Conservation (phyloP, 495 filamentous ascomycete species). For the Annulohypoxylon moriforme region DNA sequence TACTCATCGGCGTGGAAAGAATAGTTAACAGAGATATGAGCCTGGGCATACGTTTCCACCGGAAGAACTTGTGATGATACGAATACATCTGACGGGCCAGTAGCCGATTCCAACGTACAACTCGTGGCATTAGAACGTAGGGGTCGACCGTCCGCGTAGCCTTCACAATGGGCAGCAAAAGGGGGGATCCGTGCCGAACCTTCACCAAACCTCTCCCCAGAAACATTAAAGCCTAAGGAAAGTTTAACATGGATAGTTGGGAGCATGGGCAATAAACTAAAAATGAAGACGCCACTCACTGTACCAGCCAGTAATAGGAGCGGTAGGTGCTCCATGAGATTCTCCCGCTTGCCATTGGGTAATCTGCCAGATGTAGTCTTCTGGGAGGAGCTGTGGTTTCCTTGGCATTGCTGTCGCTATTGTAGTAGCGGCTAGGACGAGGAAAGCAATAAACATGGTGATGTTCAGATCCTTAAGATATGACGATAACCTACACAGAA, state of each 20-base stretch:
- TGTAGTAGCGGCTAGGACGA: not conserved
- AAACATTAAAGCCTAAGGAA: constrained; percentile 11
- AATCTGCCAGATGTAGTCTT: constrained; percentile 18
- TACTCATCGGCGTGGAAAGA: constrained; percentile 16
- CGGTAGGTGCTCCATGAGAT: constrained; percentile 12
- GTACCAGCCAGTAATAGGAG: not conserved
- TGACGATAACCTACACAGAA: not conserved
- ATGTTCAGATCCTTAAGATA: not conserved
- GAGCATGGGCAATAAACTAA: not conserved
- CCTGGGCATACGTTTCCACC: not conserved
- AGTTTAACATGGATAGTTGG: not conserved
- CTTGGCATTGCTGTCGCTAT: not conserved
- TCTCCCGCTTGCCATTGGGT: constrained; percentile 12
- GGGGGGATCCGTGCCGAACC: not conserved
- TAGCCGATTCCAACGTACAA: not conserved
- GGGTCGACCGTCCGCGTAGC: constrained; percentile 6
- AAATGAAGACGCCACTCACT: not conserved
- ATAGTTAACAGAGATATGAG: constrained; percentile 17
- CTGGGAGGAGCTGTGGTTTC: not conserved
- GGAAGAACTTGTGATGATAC: constrained; percentile 19
- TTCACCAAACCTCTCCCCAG: not conserved
- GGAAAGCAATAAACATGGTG: not conserved
- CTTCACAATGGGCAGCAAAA: constrained; percentile 18
- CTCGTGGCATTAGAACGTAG: constrained; percentile 4
- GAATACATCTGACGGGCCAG: not conserved